Base-by-base conservation (phyloP, 202 grass and related monocot genomes). In the Musa balbisiana region DNA sequence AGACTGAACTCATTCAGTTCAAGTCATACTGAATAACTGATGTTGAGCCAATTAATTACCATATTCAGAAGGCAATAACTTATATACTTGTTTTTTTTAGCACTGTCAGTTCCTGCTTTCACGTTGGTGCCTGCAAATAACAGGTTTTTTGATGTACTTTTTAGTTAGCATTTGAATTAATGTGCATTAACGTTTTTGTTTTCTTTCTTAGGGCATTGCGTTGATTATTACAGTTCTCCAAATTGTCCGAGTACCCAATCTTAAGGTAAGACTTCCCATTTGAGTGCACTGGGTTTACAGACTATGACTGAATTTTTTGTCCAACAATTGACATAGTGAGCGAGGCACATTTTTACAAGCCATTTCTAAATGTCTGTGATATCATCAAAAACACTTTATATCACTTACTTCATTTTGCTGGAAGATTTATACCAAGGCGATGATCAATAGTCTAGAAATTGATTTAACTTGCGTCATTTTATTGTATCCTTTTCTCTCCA, bases 151-250 rank as follows among this genome's bases (percentile, higher is more conserved):
- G 0, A 16, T 58, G 11, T 17, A 58, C 55, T 58, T 58, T 3
- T 16, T 16, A 67, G 14, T 15, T 67, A 10, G 26, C 3, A 29
- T 29, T 67, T 19, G 23, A 43, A 6, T 43, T 6, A 43, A 43
- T 43, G 33, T 43, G 33, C 33, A 43, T 43, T 43, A 6, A 43
- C 33, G 12, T 76, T 51, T 19, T 4, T 10, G 13, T 54, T n/a
- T 79, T 60, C 14, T 56, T 9, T 33, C 81, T 80, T 71, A 98
- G 95, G 91, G 95, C 77, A 98, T 98, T 86, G 84, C 95, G 62
- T 76, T 98, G 70, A 94, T 98, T 51, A 80, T 91, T 72, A 94
- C 91, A 69, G 95, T 98, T 68, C 90, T 98, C 75, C 95, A 98
- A 85, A 98, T 92, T 77, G 89, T 98, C 63, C 85, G 91, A 78